These are phyloP conservation scores for Lyophyllum semitale DNA, from an alignment of 768 basidiomycete species.

Conservation along the genomic window DNA sequence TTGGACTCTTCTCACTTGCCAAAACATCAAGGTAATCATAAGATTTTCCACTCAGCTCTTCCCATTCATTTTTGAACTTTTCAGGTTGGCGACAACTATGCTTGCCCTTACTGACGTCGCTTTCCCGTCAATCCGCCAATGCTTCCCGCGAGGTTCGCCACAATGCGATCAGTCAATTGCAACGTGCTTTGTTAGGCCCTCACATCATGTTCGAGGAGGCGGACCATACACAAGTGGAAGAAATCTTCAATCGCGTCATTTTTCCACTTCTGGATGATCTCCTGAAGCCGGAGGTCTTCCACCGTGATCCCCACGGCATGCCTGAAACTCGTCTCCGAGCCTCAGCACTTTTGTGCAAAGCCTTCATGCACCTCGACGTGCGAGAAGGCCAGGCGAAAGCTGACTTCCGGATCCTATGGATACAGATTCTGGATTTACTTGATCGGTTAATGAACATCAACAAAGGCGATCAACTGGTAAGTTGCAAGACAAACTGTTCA, in stretches of 20 bases:
- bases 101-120: slow-evolving; percentile 70
- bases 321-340: slow-evolving; percentile 88
- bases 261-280: slow-evolving; percentile 94
- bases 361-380: slow-evolving; percentile 91
- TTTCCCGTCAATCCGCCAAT: slow-evolving; percentile 82
- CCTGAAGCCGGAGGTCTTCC: slow-evolving; percentile 77
- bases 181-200: slow-evolving; percentile 82
- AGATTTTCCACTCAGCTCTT: background rate
- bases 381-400: slow-evolving; percentile 60
- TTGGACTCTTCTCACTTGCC: slow-evolving; percentile 47
- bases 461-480: slow-evolving; percentile 82
- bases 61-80: slow-evolving; percentile 3
- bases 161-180: slow-evolving; percentile 74
- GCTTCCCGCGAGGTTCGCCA: slow-evolving; percentile 85
- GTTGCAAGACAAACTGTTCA: slow-evolving; percentile 25
- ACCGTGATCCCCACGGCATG: slow-evolving; percentile 84
- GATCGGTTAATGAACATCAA: slow-evolving; percentile 89
- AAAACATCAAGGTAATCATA: slow-evolving; percentile 41
- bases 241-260: slow-evolving; percentile 85
- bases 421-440: slow-evolving; percentile 84
- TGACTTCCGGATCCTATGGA: slow-evolving; percentile 80
- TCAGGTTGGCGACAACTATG: slow-evolving; percentile 79
- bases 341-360: slow-evolving; percentile 89
- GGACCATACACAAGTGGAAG: slow-evolving; percentile 66
- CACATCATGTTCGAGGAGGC: slow-evolving; percentile 62